These are phyloP conservation scores for Turritis glabra DNA, from an alignment of 345 rosid species.

Conservation along the genomic window DNA sequence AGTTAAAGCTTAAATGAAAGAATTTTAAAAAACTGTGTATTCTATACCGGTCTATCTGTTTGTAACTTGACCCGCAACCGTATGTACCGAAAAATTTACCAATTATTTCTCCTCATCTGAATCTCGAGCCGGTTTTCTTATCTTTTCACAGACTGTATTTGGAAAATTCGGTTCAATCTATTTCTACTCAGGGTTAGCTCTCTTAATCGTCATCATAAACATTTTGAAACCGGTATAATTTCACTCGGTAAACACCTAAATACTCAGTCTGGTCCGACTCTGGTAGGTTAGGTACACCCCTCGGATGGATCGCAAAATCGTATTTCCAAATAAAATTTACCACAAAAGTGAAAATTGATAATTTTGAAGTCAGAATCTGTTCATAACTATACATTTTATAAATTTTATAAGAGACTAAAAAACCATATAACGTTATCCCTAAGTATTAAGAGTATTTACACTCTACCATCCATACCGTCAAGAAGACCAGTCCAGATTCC, in stretches of 20 bases:
- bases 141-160: not conserved
- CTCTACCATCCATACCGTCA: slow-evolving; percentile 95
- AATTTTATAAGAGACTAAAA: not conserved
- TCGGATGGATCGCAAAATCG: not conserved
- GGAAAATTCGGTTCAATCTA: not conserved
- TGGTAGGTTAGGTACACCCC: not conserved
- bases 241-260: not conserved
- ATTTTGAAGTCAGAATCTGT: not conserved
- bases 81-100: slow-evolving; percentile 20
- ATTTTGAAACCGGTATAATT: not conserved
- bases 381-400: not conserved
- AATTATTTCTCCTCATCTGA: slow-evolving; percentile 21
- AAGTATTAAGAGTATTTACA: slow-evolving; percentile 24
- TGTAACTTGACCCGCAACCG: slow-evolving; percentile 28
- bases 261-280: not conserved
- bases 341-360: not conserved
- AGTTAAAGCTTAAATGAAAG: slow-evolving; percentile 53
- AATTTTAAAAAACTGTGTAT: not conserved
- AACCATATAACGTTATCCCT: not conserved
- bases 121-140: not conserved
- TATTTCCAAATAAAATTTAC: not conserved
- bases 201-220: not conserved
- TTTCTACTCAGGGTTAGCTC: not conserved
- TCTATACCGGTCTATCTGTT: slow-evolving; percentile 19
- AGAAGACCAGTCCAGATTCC: slow-evolving; percentile 95